A percentile compares a stretch with the other conserved stretches of the same genome.
phyloP scores from a whole-genome alignment of 371 early-diverging fungal genomes.

The Mortierella sp. region DNA sequence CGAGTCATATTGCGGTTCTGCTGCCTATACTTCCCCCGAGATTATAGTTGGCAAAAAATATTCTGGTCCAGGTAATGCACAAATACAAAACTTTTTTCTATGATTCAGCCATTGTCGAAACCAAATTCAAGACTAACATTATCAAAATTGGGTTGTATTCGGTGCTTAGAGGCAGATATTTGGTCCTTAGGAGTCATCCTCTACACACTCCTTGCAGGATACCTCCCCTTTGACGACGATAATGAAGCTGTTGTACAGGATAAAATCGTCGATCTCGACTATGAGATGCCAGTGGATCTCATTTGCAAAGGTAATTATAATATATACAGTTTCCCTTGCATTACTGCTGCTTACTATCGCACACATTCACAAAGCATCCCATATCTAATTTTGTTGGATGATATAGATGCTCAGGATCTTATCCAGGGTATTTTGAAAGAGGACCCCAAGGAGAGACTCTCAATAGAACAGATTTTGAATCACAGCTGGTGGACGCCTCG shows the following conservation, averaged over 20 bases:
- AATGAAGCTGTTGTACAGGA: conserved; percentile 75
- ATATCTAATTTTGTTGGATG: background rate
- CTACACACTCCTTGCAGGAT: conserved; percentile 84
- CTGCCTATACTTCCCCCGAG: conserved; percentile 89
- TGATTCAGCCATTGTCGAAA: conserved; percentile 2
- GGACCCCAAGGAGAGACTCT: conserved; percentile 74
- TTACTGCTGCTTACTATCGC: background rate
- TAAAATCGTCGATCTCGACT: conserved; percentile 81
- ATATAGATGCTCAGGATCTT: conserved; percentile 62
- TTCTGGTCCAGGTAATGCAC: conserved; percentile 75
- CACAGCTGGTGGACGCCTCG: conserved; percentile 79
- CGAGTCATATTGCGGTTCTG: conserved; percentile 90
- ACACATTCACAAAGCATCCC: background rate
- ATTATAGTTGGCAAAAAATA: conserved; percentile 82
- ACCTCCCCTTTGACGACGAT: conserved; percentile 89
- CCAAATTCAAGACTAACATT: background rate
- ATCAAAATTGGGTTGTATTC: background rate
- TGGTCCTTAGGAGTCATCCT: conserved; percentile 92
- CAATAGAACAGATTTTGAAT: conserved; percentile 72
- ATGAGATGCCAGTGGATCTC: conserved; percentile 77
- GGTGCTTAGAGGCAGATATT: conserved; percentile 78
- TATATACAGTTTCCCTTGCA: background rate
- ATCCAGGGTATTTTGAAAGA: conserved; percentile 71
- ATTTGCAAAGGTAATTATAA: conserved; percentile 60
- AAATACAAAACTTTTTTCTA: background rate